These are phyloP conservation scores for Ligustrum vulgare DNA, from an alignment of 257 asterid genomes.

Conservation along the genomic window DNA sequence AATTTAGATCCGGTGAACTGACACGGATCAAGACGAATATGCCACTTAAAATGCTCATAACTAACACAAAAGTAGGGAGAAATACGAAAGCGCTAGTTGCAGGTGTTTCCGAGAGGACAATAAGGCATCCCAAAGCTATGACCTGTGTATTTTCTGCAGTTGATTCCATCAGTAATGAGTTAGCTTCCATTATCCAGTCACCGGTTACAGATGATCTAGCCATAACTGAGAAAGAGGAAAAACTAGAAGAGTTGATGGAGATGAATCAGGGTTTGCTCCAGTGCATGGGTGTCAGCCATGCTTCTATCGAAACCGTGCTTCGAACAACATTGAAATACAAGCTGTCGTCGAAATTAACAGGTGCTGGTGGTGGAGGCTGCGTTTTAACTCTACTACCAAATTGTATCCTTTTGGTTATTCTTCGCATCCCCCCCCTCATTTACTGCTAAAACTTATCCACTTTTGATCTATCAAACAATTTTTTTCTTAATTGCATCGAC, in stretches of 20 bases:
- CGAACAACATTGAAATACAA: constrained; percentile 79
- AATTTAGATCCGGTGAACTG: constrained; percentile 79
- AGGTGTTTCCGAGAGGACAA: constrained; percentile 75
- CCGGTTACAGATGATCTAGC: constrained; percentile 85
- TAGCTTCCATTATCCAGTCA: constrained; percentile 75
- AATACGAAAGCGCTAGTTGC: constrained; percentile 87
- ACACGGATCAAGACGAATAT: constrained; percentile 79
- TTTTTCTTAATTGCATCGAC: constrained; percentile 44
- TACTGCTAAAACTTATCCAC: too few relatives aligned
- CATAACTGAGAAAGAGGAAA: constrained; percentile 91
- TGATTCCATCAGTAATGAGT: constrained; percentile 83
- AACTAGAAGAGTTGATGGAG: constrained; percentile 80
- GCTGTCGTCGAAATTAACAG: constrained; percentile 81
- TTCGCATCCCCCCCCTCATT: background rate
- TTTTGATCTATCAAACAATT: background rate
- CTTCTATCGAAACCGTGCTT: constrained; percentile 84
- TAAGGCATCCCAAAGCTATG: constrained; percentile 79
- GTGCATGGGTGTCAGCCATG: constrained; percentile 97
- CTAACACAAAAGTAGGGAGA: constrained; percentile 91
- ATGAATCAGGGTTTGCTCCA: constrained; percentile 95
- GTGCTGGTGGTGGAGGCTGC: constrained; percentile 99
- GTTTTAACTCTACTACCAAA: constrained; percentile 87
- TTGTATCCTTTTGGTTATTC: constrained; percentile 58
- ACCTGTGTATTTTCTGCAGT: constrained; percentile 79
- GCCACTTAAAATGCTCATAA: constrained; percentile 95